Evolutionary conservation across 2,329 filamentous ascomycete species (phyloP).

Genomic region (Nemania serpens): DNA sequence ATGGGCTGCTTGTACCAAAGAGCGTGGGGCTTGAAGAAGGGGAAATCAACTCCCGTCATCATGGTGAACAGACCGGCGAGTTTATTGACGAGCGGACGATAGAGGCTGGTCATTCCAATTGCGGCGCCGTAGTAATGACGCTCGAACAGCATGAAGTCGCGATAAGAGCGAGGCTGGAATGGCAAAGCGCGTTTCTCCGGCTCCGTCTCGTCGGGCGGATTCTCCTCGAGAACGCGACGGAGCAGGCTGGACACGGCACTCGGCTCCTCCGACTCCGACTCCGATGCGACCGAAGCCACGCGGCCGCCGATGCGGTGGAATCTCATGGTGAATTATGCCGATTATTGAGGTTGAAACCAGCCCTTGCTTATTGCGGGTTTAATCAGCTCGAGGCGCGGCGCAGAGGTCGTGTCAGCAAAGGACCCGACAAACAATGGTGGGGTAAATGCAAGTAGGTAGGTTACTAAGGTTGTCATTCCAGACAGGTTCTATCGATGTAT

Average conservation of each 20-base stretch:
- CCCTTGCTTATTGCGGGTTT: no score
- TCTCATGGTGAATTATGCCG: conserved; percentile 25
- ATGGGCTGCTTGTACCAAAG: conserved; percentile 36
- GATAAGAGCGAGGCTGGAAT: conserved; percentile 38
- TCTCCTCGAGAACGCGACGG: conserved; percentile 26
- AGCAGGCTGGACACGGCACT: conserved; percentile 10
- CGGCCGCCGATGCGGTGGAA: conserved; percentile 30
- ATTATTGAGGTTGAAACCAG: no score
- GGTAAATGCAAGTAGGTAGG: no score
- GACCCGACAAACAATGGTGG: no score
- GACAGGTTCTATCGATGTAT: no score
- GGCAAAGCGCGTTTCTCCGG: conserved; percentile 31
- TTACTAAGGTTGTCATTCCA: no score
- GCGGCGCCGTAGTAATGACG: conserved; percentile 35
- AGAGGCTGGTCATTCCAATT: conserved; percentile 32
- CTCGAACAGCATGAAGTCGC: conserved; percentile 40
- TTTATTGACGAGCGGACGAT: conserved; percentile 21
- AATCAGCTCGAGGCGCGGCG: no score
- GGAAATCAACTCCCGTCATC: conserved; percentile 31
- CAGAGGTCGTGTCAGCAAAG: no score
- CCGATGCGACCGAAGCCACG: conserved; percentile 11
- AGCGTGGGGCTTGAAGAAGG: conserved; percentile 30
- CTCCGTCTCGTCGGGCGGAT: conserved; percentile 32
- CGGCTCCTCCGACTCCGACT: not conserved
- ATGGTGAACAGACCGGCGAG: conserved; percentile 22